Percentiles rank a stretch among this genome's conserved stretches.
These are phyloP conservation scores for Croton setiger DNA, from an alignment of 441 rosid species.

Conservation along the genomic window DNA sequence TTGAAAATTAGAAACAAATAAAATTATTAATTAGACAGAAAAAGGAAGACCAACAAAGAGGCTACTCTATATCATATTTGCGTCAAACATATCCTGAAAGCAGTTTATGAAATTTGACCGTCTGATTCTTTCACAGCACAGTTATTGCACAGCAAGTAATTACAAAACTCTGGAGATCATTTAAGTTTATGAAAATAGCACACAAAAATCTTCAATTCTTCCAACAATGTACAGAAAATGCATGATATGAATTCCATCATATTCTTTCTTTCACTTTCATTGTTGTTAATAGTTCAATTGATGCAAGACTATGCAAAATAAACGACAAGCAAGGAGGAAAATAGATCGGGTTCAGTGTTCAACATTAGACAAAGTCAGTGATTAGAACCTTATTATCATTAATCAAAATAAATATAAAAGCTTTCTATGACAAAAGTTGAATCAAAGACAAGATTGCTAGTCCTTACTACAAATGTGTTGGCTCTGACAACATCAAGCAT, in stretches of 20 bases:
- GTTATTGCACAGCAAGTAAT: background rate
- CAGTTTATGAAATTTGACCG: background rate
- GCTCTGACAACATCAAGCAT: slow-evolving; percentile 95
- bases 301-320: background rate
- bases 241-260: background rate
- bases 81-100: background rate
- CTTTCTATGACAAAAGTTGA: background rate
- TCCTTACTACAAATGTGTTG: slow-evolving; percentile 82
- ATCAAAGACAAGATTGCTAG: background rate
- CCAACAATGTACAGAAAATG: background rate
- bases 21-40: background rate
- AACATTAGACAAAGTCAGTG: background rate
- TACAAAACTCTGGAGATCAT: background rate
- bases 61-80: background rate
- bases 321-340: too few relatives aligned
- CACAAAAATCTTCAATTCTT: background rate
- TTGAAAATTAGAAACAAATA: background rate
- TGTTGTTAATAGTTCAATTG: too few relatives aligned
- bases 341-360: background rate
- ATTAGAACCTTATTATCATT: background rate
- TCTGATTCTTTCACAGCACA: background rate
- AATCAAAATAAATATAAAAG: background rate
- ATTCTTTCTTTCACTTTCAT: background rate
- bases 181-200: background rate
- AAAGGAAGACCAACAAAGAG: background rate